Evolutionary conservation across 2,329 filamentous ascomycete genomes (phyloP).

Genomic region (Phialophora tarda): DNA sequence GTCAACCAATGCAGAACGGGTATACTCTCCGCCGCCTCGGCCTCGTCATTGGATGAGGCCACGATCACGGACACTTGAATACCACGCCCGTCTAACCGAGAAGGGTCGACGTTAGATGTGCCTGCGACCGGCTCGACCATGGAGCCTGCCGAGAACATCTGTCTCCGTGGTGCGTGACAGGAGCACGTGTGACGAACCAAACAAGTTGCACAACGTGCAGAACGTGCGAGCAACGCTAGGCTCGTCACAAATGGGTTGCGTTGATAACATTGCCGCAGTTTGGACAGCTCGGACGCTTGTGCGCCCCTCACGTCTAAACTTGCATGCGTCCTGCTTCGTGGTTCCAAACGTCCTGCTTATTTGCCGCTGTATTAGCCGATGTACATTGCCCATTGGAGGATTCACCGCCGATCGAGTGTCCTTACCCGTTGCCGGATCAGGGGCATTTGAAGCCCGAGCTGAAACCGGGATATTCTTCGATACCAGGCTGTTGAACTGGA

Average conservation of each 20-base stretch:
- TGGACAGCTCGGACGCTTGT: neutral
- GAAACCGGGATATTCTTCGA: neutral
- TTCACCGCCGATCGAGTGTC: neutral
- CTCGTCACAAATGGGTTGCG: no score
- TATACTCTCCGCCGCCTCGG: slow-evolving; percentile 2
- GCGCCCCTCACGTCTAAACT: neutral
- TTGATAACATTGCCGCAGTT: no score
- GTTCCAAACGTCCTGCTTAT: neutral
- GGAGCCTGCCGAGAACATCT: neutral
- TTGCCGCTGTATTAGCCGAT: neutral
- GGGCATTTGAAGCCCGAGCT: neutral
- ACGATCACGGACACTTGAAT: neutral
- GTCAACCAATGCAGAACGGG: neutral
- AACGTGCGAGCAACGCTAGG: neutral
- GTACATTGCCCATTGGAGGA: neutral
- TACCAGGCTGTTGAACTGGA: neutral
- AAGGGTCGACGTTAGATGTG: neutral
- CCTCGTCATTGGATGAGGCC: neutral
- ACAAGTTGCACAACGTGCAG: neutral
- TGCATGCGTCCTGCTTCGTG: neutral
- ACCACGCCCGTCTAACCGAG: neutral
- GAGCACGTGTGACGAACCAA: neutral
- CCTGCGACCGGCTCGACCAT: neutral
- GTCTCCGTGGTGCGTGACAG: neutral
- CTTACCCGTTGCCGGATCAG: neutral